phyloP scores from a whole-genome alignment of 225 moss, liverwort and hornwort genomes.

The Pleurozium schreberi region DNA sequence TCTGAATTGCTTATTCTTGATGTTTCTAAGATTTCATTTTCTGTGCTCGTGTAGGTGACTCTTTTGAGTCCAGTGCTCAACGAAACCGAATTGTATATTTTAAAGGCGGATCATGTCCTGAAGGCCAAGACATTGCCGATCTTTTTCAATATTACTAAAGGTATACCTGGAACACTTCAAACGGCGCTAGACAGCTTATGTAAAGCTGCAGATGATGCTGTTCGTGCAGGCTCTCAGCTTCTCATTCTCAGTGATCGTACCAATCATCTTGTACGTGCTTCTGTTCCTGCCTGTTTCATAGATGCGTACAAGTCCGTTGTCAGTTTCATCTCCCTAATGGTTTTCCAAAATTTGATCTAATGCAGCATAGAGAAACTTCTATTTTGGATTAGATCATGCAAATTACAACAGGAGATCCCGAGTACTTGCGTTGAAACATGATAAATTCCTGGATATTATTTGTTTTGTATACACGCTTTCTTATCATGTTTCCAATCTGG shows the following conservation, averaged over 20 bases:
- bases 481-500: neutral
- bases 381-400: neutral
- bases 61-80: constrained; percentile 63
- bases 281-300: neutral
- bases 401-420: neutral
- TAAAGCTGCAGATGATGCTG: constrained; percentile 36
- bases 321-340: neutral
- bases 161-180: constrained; percentile 56
- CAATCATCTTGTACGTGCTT: constrained; percentile 45
- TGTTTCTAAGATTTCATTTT: neutral
- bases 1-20: neutral
- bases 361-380: neutral
- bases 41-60: constrained; percentile 27
- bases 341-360: neutral
- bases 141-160: constrained; percentile 61
- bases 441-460: neutral
- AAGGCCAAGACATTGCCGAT: constrained; percentile 57
- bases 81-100: constrained; percentile 52
- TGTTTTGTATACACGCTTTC: neutral
- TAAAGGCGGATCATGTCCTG: constrained; percentile 46
- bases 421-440: neutral
- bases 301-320: neutral
- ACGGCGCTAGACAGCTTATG: constrained; percentile 33
- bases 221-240: constrained; percentile 37
- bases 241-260: constrained; percentile 65